Percentiles rank a stretch among this genome's conserved stretches.
phyloP scores from a whole-genome alignment of 768 basidiomycete species.

The Russula sp. region DNA sequence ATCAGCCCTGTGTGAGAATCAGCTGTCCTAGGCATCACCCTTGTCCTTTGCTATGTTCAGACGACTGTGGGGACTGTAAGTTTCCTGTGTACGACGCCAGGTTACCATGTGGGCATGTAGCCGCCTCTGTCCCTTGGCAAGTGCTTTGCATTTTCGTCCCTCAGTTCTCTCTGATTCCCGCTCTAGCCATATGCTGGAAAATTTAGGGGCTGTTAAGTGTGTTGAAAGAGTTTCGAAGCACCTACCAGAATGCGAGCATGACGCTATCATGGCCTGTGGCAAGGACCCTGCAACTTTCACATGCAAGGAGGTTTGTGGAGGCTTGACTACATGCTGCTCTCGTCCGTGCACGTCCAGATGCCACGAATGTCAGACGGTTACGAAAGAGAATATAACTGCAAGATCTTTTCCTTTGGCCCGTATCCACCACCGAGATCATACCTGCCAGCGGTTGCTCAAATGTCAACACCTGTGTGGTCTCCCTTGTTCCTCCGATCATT shows the following conservation, averaged over 20 bases:
- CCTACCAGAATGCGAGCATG: slow-evolving; percentile 38
- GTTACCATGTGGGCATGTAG: slow-evolving; percentile 36
- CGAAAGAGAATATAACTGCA: slow-evolving; percentile 5
- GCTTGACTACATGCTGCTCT: slow-evolving; percentile 34
- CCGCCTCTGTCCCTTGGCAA: slow-evolving; percentile 34
- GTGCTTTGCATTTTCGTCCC: slow-evolving; percentile 3
- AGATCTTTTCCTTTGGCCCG: slow-evolving; percentile 16
- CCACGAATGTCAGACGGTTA: slow-evolving; percentile 34
- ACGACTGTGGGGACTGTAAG: slow-evolving; percentile 34
- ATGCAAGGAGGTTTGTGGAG: slow-evolving; percentile 35
- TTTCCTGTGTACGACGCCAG: slow-evolving; percentile 31
- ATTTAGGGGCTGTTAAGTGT: slow-evolving; percentile 34
- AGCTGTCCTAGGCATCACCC: slow-evolving; percentile 33
- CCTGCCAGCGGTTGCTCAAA: slow-evolving; percentile 36
- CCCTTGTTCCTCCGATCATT: slow-evolving; percentile 35
- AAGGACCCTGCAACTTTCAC: slow-evolving; percentile 25
- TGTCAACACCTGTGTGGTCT: slow-evolving; percentile 38
- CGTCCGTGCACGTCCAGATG: slow-evolving; percentile 36
- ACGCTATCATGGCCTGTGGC: slow-evolving; percentile 27
- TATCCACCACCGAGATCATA: slow-evolving; percentile 33
- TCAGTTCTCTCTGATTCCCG: neutral
- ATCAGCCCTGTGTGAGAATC: slow-evolving; percentile 31
- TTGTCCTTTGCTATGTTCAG: slow-evolving; percentile 34
- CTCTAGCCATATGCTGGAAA: slow-evolving; percentile 33
- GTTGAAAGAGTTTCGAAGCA: slow-evolving; percentile 31